These are phyloP conservation scores for Debaryomycetaceae sp. DNA, from an alignment of 1,139 yeast genomes.

Conservation along the genomic window DNA sequence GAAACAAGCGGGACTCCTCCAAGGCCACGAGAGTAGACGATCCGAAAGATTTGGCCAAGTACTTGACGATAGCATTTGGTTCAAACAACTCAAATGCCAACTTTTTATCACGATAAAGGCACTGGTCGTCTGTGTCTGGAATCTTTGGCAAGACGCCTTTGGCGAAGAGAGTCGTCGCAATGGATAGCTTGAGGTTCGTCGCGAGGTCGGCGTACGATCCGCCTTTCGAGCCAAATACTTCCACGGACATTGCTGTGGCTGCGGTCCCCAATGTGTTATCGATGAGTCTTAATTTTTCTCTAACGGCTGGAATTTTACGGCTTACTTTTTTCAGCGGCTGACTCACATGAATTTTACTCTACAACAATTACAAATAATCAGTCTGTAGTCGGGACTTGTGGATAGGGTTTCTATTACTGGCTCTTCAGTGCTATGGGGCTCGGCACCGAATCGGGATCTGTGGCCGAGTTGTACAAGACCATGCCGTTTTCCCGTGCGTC, in stretches of 20 bases:
- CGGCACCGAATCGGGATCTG: slow-evolving; percentile 1
- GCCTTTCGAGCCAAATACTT: slow-evolving; percentile 9
- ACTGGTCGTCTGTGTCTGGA: slow-evolving; percentile 23
- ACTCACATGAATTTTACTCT: too few relatives aligned
- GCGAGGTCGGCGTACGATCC: slow-evolving; percentile 24
- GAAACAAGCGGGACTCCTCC: slow-evolving; percentile 20
- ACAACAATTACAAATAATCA: too few relatives aligned
- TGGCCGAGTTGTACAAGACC: slow-evolving; percentile 5
- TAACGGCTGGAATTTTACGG: too few relatives aligned
- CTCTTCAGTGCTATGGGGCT: too few relatives aligned
- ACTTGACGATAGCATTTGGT: slow-evolving; percentile 76
- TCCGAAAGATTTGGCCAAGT: slow-evolving; percentile 40
- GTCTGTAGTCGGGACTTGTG: too few relatives aligned
- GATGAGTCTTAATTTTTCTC: too few relatives aligned
- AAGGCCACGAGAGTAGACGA: slow-evolving; percentile 11
- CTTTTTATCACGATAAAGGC: slow-evolving; percentile 24
- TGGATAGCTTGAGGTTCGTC: slow-evolving; percentile 48
- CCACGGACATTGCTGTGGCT: slow-evolving; percentile 1
- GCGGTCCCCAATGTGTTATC: too few relatives aligned
- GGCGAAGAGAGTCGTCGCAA: slow-evolving; percentile 35
- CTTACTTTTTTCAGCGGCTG: too few relatives aligned
- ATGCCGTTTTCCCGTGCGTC: slow-evolving; percentile 36
- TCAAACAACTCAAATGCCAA: slow-evolving; percentile 49
- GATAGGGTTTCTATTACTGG: too few relatives aligned
- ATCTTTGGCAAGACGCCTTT: slow-evolving; percentile 18